Evolutionary conservation across 495 filamentous ascomycete genomes (phyloP), one percentile per base, ranked within the genome.

Genomic region (Annulohypoxylon nitens): DNA sequence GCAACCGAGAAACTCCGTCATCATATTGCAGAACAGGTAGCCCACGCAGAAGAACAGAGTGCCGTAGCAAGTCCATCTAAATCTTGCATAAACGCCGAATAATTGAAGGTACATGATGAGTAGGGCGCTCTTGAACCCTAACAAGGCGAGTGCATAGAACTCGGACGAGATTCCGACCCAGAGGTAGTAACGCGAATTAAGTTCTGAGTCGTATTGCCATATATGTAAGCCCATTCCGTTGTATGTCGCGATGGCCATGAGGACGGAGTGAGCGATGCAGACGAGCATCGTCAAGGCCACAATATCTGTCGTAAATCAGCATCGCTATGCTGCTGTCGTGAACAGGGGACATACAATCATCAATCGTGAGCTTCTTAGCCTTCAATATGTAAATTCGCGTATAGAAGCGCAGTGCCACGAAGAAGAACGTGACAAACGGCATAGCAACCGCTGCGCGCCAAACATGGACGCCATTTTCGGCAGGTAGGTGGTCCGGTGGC

Each of bases 1-100:
- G 70, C 81, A 83, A 4, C 81, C 81, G 67, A 81, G 68, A 33
- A 81, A 61, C 53, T 82, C 78, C 4, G 79, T 82, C 18, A 78
- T 68, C 50, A 82, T 69, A 62, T 83, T 83, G 68, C 75, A 73
- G 61, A 81, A 61, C 2, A 83, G 75, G 36, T 83, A 83, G 26
- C 74, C 73, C 20, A 69, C 68, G 61, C 76, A 76, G 70, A 81
- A 78, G 71, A 81, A 81, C 48, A 82, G 68, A 58, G 75, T 79
- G 30, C 65, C 55, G 71, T 78, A 81, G 54, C 80, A 83, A 11
- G 69, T 26, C 69, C 78, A 81, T 58, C 69, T 65, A 67, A 83
- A 83, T 16, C 16, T 64, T 2, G 57, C 64, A 58, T 79, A 74
- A 14, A 82, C 73, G 58, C 66, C 67, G 57, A 83, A 83, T 26